These are phyloP conservation scores for Rhizopogon sp. DNA, from an alignment of 768 basidiomycete species.

Conservation along the genomic window DNA sequence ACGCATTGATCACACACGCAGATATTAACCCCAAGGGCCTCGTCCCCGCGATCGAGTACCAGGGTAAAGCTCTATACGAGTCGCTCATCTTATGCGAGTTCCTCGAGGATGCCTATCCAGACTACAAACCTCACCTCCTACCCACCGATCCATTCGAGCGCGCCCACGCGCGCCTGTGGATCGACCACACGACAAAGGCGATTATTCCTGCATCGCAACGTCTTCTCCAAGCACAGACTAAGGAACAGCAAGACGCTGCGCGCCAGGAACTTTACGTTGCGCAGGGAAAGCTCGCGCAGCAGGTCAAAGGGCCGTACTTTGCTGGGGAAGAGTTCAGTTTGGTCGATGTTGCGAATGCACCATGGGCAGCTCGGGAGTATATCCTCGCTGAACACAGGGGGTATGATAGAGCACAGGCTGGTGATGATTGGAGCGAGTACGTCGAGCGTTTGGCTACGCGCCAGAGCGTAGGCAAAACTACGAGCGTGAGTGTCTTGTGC, in stretches of 20 bases:
- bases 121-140: slow-evolving; percentile 40
- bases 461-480: slow-evolving; percentile 43
- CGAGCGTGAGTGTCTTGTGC: slow-evolving; percentile 26
- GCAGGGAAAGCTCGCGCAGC: slow-evolving; percentile 30
- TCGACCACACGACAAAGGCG: slow-evolving; percentile 50
- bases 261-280: slow-evolving; percentile 33
- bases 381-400: slow-evolving; percentile 45
- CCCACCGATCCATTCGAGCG: slow-evolving; percentile 47
- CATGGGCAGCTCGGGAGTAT: slow-evolving; percentile 49
- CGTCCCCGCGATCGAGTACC: slow-evolving; percentile 54
- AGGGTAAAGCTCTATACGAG: slow-evolving; percentile 54
- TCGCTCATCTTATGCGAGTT: slow-evolving; percentile 61
- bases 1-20: slow-evolving; percentile 8
- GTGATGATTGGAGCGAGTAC: slow-evolving; percentile 41
- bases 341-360: slow-evolving; percentile 51
- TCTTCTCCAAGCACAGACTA: slow-evolving; percentile 34
- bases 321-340: slow-evolving; percentile 47
- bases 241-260: slow-evolving; percentile 30
- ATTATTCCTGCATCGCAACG: slow-evolving; percentile 50
- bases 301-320: slow-evolving; percentile 50
- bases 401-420: slow-evolving; percentile 38
- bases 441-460: slow-evolving; percentile 36
- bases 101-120: slow-evolving; percentile 53
- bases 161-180: slow-evolving; percentile 51
- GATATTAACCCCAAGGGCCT: slow-evolving; percentile 67